Evolutionary conservation across 139 green algal species (phyloP).

Genomic region (Picochlorum sp.): DNA sequence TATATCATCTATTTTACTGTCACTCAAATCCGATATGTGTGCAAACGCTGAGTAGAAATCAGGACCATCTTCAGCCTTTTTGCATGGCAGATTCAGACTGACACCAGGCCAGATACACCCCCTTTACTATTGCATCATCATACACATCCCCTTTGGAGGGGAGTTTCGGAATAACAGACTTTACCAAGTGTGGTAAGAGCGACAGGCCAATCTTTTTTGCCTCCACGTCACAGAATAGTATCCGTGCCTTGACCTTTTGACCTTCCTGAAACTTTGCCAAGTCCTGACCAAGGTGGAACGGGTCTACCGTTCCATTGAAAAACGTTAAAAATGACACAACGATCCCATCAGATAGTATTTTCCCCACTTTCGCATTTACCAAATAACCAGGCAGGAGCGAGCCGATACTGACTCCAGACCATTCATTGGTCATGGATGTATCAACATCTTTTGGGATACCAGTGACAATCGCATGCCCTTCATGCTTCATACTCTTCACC

Average conservation of each 20-base stretch:
- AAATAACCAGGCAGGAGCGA: conserved; percentile 68
- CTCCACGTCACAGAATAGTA: conserved; percentile 72
- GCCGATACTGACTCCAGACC: conserved; percentile 55
- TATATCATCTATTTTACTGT: conserved; percentile 55
- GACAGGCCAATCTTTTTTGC: conserved; percentile 71
- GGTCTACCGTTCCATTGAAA: conserved; percentile 82
- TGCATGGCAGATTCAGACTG: conserved; percentile 52
- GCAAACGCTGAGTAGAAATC: conserved; percentile 36
- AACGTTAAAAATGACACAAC: conserved; percentile 77
- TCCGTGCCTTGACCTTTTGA: conserved; percentile 57
- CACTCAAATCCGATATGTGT: conserved; percentile 71
- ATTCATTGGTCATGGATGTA: conserved; percentile 26
- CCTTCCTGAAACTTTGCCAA: conserved; percentile 1
- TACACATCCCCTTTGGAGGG: conserved; percentile 39
- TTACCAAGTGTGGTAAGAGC: conserved; percentile 65
- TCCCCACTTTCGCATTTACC: conserved; percentile 50
- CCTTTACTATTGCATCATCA: conserved; percentile 45
- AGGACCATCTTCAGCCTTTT: not conserved
- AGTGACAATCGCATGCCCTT: conserved; percentile 23
- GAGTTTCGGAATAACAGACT: conserved; percentile 26
- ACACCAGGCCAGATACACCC: conserved; percentile 61
- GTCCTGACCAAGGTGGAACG: conserved; percentile 63
- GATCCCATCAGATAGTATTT: conserved; percentile 68
- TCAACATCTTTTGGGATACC: conserved; percentile 20
- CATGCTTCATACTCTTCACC: conserved; percentile 14